Base-by-base conservation (phyloP, 768 basidiomycete genomes). In the Chalciporus sphaerocephalus region DNA sequence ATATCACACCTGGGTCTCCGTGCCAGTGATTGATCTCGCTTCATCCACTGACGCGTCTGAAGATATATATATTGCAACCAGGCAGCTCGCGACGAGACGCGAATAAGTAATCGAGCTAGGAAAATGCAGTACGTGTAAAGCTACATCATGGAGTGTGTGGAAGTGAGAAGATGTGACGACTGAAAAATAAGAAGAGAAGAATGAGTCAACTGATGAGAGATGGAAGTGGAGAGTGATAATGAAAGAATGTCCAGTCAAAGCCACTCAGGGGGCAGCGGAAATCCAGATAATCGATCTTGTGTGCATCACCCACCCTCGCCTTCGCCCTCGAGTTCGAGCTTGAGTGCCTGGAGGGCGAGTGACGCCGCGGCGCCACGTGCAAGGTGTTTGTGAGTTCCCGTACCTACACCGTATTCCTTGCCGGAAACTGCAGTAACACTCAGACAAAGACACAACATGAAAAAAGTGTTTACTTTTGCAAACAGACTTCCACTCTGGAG, bases 381-480 rank as follows among this genome's bases (percentile, higher is more conserved):
- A 11, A 72, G 56, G 53, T 76, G 70, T 56, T 81, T 83, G 35
- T 72, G 73, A 4, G 66, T 48, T 15, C 73, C 81, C n/a, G 64
- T 62, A 23, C 80, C 81, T 21, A 56, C 66, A 8, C 76, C 81
- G 47, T 71, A 69, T 43, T 67, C 65, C 44, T 69, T 57, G 1
- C 79, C 79, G 33, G 75, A 66, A 50, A 85, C 83, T 85, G 51
- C 21, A 43, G 7, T 10, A 23, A 42, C 38, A 33, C 50, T 61
- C 5, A 66, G 48, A 40, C 11, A 38, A 43, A 42, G 16, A 22
- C 16, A 44, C 11, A 51, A 38, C 52, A 43, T n/a, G 30, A 37
- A 38, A 32, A 6, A 40, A 58, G 54, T 51, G 46, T 55, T 48
- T 38, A 82, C 85, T 74, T 71, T 80, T 83, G 62, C 83, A 85